phyloP scores from a whole-genome alignment of 2,329 filamentous ascomycete species.

The Truncatella angustata region DNA sequence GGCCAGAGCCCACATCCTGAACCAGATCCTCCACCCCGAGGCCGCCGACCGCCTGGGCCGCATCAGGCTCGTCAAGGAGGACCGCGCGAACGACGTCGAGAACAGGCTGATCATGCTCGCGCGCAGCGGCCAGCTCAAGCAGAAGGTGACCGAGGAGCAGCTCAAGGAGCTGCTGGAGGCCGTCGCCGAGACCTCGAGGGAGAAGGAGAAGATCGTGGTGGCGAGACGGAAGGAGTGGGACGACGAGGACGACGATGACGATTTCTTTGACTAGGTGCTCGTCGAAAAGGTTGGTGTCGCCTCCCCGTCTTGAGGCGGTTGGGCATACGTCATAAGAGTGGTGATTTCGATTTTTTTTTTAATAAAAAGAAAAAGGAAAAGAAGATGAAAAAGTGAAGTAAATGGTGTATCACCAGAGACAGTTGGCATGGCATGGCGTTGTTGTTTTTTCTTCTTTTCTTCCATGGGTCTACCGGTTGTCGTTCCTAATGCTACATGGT shows the following conservation, averaged over 20 bases:
- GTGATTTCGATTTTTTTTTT: neutral
- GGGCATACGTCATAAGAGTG: neutral
- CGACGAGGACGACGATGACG: slow-evolving; percentile 78
- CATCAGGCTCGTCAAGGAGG: slow-evolving; percentile 93
- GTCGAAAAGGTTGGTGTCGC: slow-evolving; percentile 24
- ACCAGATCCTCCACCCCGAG: slow-evolving; percentile 91
- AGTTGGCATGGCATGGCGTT: slow-evolving; percentile 22
- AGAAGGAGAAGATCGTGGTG: slow-evolving; percentile 84
- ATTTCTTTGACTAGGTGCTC: slow-evolving; percentile 57
- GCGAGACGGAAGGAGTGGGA: slow-evolving; percentile 79
- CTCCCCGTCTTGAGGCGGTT: neutral
- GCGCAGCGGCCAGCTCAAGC: slow-evolving; percentile 77
- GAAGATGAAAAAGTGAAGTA: slow-evolving; percentile 12
- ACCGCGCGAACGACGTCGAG: slow-evolving; percentile 85
- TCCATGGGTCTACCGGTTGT: slow-evolving; percentile 5
- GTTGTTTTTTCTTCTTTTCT: neutral
- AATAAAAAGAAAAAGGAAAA: slow-evolving; percentile 4
- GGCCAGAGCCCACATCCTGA: slow-evolving; percentile 73
- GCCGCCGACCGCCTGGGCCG: slow-evolving; percentile 90
- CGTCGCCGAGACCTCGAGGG: slow-evolving; percentile 69
- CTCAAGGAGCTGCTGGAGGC: slow-evolving; percentile 88
- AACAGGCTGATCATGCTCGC: slow-evolving; percentile 91
- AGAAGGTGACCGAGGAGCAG: slow-evolving; percentile 88
- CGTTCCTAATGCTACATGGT: slow-evolving; percentile 9
- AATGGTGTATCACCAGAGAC: neutral